Evolutionary conservation across 176 grass and related monocot genomes (phyloP).

Genomic region (Hordeum vulgare): MorexV3_pseudomolecules_assembly NC_058518.1:155391369-155391868

Average conservation of each 20-base stretch:
- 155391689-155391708: not conserved
- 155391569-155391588: not conserved
- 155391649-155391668: not conserved
- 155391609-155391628: not conserved
- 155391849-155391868: not conserved
- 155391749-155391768: not conserved
- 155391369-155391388: too few relatives aligned
- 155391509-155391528: not conserved
- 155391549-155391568: not conserved
- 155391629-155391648: not conserved
- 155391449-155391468: not conserved
- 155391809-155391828: not conserved
- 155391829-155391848: not conserved
- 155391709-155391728: not conserved
- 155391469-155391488: not conserved
- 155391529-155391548: not conserved
- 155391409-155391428: too few relatives aligned
- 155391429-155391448: not conserved
- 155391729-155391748: not conserved
- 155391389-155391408: too few relatives aligned
- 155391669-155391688: slow-evolving; percentile 23
- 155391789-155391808: slow-evolving; percentile 14
- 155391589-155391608: not conserved
- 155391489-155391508: not conserved
- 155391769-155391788: not conserved